Evolutionary conservation across 1,284 basidiomycete species (phyloP), one percentile per base, ranked within the genome.

Genomic region (Butyriboletus appendiculatus): DNA sequence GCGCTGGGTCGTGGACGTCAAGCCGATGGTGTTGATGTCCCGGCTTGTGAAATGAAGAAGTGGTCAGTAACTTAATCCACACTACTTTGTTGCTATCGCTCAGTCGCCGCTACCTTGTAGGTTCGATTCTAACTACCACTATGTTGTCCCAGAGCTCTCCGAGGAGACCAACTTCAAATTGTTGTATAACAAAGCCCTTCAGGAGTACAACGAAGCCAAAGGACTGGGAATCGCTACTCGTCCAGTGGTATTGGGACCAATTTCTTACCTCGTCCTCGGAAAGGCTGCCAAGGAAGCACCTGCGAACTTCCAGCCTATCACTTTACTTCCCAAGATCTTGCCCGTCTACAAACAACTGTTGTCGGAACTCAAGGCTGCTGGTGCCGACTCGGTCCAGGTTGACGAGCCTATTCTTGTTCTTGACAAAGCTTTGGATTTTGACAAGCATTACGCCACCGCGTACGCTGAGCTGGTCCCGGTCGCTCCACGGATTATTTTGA

Each of bases 121-220:
- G 94, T 99, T 98, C 76, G 96, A 99, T 80, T 98, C 96, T 54
- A 99, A 99, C 87, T 99, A 99, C 83, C 97, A 99, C 82, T 96
- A 91, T 72, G 94, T 99, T 76, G 96, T 98, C 60, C 96, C 96
- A 58, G 97, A 99, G 80, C 86, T 99, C 76, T 92, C 92, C 22
- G 90, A 95, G 58, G 80, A 83, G 68, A 94, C 92, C 56, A 87
- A 96, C 64, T 98, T 99, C 88, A 94, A 95, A 79, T 81, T 99
- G 72, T 85, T 90, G 79, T 88, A 88, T 79, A 97, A 97, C 89
- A 97, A 97, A 82, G 87, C 91, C 56, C 84, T 98, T 59, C 90
- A 91, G 68, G 94, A 98, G 75, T 99, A 88, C 80, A 86, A 92
- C 62, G 97, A 99, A 81, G 97, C 97, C 58, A 91, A 97, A 81